Percentiles rank a stretch among this genome's conserved stretches.
These are phyloP conservation scores for Kodamaea jinghongensis DNA, from an alignment of 805 yeast genomes.

Conservation along the genomic window DNA sequence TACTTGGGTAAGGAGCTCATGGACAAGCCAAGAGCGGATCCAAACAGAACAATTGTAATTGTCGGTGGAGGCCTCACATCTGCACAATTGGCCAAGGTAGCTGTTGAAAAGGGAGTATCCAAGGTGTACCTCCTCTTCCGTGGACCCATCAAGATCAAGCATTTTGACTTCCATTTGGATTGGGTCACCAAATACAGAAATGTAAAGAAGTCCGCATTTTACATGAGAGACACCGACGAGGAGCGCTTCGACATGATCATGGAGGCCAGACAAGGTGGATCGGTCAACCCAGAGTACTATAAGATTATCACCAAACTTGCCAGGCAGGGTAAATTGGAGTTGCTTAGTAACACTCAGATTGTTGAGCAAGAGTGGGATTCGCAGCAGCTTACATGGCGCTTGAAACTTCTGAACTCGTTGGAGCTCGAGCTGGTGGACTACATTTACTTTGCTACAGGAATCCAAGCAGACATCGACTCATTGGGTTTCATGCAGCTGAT, in stretches of 20 bases:
- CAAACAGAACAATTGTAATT: conserved; percentile 23
- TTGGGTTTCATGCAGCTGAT: conserved; percentile 31
- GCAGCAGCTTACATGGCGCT: conserved; percentile 23
- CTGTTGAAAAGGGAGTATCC: conserved; percentile 26
- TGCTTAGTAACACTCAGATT: conserved; percentile 29
- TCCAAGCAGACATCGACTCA: conserved; percentile 25
- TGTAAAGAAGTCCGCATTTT: conserved; percentile 42
- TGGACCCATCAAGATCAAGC: conserved; percentile 40
- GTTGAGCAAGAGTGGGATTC: conserved; percentile 24
- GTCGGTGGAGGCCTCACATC: conserved; percentile 49
- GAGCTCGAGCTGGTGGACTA: conserved; percentile 23
- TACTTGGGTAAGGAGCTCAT: conserved; percentile 21
- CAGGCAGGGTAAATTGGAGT: conserved; percentile 27
- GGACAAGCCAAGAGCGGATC: conserved; percentile 10
- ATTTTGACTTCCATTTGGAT: conserved; percentile 47
- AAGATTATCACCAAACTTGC: conserved; percentile 28
- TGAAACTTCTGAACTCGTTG: conserved; percentile 11
- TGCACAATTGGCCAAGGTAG: conserved; percentile 44
- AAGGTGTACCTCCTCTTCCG: conserved; percentile 35
- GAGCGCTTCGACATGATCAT: conserved; percentile 40
- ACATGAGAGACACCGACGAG: conserved; percentile 41
- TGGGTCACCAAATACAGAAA: conserved; percentile 51
- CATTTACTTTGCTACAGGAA: conserved; percentile 44
- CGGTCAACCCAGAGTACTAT: conserved; percentile 44
- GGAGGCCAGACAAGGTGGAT: conserved; percentile 46